These are phyloP conservation scores for Diaporthe australafricana DNA, from an alignment of 2,329 filamentous ascomycete species.

Conservation along the genomic window DNA sequence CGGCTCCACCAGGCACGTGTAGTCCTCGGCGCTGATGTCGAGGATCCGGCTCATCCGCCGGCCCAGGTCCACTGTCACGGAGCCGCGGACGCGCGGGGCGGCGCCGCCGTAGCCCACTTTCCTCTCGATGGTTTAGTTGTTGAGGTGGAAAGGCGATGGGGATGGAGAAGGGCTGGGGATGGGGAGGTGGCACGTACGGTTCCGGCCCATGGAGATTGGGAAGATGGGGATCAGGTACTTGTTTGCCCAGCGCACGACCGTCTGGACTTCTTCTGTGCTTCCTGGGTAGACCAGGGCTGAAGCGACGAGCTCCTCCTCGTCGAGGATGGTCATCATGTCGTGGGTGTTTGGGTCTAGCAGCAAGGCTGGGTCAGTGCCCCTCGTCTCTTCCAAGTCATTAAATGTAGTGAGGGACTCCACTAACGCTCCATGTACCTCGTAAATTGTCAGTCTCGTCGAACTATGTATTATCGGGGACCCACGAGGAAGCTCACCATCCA, in stretches of 20 bases:
- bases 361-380: background rate
- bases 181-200: constrained; percentile 39
- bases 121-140: background rate
- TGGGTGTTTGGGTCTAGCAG: constrained; percentile 43
- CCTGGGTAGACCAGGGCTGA: constrained; percentile 50
- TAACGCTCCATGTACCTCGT: constrained; percentile 40
- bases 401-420: background rate
- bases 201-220: constrained; percentile 52
- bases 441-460: background rate
- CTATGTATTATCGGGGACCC: too few relatives aligned
- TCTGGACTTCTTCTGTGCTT: constrained; percentile 49
- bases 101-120: constrained; percentile 56
- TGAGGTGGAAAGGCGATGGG: too few relatives aligned
- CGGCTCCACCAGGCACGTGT: constrained; percentile 55
- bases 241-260: constrained; percentile 50
- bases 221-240: constrained; percentile 49
- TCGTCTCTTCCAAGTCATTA: constrained; percentile 29
- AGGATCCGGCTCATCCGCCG: constrained; percentile 54
- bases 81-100: constrained; percentile 55
- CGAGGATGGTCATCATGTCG: constrained; percentile 53
- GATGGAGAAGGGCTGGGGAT: background rate
- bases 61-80: constrained; percentile 55
- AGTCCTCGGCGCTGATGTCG: constrained; percentile 51
- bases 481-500: constrained; percentile 49
- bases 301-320: constrained; percentile 55